Base-by-base conservation (phyloP, 73 alveolate genomes). In the Tetrahymena elliotti region DNA sequence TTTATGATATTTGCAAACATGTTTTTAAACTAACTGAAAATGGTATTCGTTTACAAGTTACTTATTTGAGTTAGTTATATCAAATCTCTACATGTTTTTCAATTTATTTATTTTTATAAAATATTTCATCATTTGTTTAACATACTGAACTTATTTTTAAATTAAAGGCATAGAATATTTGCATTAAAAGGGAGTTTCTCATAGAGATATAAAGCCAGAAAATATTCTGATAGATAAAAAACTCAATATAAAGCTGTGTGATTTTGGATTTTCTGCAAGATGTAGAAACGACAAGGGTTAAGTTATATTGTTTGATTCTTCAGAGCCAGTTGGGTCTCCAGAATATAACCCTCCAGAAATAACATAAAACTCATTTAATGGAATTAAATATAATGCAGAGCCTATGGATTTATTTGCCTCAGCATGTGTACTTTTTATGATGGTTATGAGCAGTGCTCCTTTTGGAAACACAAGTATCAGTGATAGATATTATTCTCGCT, bases 321-420 rank as follows among this genome's bases (percentile, higher is more conserved):
- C 95, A 13, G 84, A 94, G 9, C 93, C 93, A 84, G 83, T 94
- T 2, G 96, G 96, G 8, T 94, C 96, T 31, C 96, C 96, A 6
- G 96, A 94, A 53, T 94, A 94, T 35, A 94, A 94, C 34, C 96
- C 96, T 18, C 96, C 96, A 47, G 96, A 94, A 92, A 52, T 94
- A 41, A 83, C 94, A 31, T 68, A 68, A 68, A 88, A 84, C 41
- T 33, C 31, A 20, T 94, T 88, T 94, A 53, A 16, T 47, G 83
- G 93, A 33, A 88, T 84, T 33, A 84, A 84, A 52, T 94, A 94
- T 34, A 88, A 41, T 52, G 95, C 96, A 39, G 96, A 94, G 16
- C 41, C 94, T 18, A 94, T 92, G 35, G 96, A 94, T 38, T 36
- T 94, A 18, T 94, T 94, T 84, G 92, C 96, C 16, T 94, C 96